phyloP scores from a whole-genome alignment of 2,329 filamentous ascomycete species.

The Curvularia sp. region DNA sequence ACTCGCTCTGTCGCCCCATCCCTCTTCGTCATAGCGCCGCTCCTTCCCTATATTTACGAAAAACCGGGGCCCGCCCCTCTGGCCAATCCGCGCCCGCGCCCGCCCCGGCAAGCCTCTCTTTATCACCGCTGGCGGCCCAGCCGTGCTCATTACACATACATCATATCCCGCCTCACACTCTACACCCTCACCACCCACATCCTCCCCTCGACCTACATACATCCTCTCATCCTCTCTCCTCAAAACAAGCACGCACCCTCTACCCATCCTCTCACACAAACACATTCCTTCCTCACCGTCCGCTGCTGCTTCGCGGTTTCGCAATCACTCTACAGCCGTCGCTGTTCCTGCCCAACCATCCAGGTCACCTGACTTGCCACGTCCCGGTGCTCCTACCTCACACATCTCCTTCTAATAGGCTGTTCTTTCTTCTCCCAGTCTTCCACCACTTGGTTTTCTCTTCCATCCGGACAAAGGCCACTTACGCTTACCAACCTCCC shows the following conservation, averaged over 20 bases:
- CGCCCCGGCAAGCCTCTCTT: constrained; percentile 30
- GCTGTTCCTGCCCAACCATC: constrained; percentile 10
- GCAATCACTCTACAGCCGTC: not conserved
- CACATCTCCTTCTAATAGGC: constrained; percentile 23
- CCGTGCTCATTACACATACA: constrained; percentile 47
- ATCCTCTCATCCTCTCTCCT: constrained; percentile 11
- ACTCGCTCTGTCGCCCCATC: constrained; percentile 42
- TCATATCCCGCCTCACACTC: constrained; percentile 47
- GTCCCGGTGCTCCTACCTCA: constrained; percentile 24
- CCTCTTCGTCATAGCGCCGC: constrained; percentile 49
- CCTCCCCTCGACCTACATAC: not conserved
- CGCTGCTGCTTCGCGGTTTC: constrained; percentile 21
- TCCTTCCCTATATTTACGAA: constrained; percentile 51
- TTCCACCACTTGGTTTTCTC: not conserved
- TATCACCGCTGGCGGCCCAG: constrained; percentile 45
- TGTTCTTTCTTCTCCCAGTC: constrained; percentile 12
- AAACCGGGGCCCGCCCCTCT: constrained; percentile 33
- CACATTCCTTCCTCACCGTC: constrained; percentile 31
- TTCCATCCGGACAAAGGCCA: constrained; percentile 15
- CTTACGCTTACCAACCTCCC: constrained; percentile 10
- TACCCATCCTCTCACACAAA: not conserved
- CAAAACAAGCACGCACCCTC: constrained; percentile 16
- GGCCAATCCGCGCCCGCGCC: constrained; percentile 39
- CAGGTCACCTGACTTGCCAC: constrained; percentile 33
- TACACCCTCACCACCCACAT: constrained; percentile 15